These are phyloP conservation scores for Lupinus albus DNA, from an alignment of 306 rosid genomes.

Conservation along the genomic window DNA sequence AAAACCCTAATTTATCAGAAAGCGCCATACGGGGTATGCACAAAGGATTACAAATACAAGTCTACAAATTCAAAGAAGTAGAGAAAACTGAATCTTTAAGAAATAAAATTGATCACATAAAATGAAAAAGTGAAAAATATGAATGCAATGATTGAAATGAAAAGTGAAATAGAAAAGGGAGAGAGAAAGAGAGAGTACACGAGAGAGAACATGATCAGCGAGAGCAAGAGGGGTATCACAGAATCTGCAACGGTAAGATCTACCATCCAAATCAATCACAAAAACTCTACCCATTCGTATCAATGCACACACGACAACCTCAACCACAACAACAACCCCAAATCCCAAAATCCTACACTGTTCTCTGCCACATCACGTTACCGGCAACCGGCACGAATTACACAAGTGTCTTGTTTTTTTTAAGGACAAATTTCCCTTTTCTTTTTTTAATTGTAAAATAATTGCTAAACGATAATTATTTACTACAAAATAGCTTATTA, in stretches of 20 bases:
- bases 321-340: no score
- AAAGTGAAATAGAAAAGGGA: not conserved
- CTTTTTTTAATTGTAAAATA: no score
- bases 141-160: not conserved
- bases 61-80: not conserved
- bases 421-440: no score
- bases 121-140: not conserved
- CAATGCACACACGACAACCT: no score
- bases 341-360: no score
- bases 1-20: constrained; percentile 27
- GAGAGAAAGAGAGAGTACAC: constrained; percentile 48
- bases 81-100: not conserved
- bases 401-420: no score
- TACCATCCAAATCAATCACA: constrained; percentile 77
- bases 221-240: constrained; percentile 68
- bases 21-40: not conserved
- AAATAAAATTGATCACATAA: constrained; percentile 7
- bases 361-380: no score
- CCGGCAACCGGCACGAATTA: no score
- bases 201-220: constrained; percentile 65
- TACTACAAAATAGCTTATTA: no score
- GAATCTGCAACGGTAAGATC: constrained; percentile 61
- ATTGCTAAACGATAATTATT: no score
- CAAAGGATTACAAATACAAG: not conserved
- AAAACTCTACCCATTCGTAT: constrained; percentile 69